Conservation (phyloP, 306 rosid species). For the Medicago ruthenica region DNA sequence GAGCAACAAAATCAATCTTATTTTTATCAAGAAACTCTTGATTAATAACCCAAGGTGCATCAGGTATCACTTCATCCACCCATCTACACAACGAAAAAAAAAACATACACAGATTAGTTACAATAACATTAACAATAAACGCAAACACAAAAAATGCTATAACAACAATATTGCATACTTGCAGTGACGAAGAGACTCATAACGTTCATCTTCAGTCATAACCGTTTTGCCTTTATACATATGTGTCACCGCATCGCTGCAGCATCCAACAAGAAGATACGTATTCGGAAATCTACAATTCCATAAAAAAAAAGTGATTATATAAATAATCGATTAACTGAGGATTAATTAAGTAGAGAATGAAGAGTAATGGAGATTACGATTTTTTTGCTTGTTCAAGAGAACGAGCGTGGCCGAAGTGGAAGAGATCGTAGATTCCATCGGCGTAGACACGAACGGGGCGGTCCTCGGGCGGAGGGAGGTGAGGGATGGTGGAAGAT, state of each 20-base stretch:
- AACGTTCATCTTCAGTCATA: conserved; percentile 90
- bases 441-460: conserved; percentile 92
- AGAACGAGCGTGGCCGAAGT: conserved; percentile 96
- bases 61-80: conserved; percentile 92
- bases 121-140: neutral
- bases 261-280: conserved; percentile 87
- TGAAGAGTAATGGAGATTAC: conserved; percentile 40
- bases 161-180: neutral
- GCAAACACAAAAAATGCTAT: neutral
- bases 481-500: neutral
- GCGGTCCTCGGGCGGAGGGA: conserved; percentile 52
- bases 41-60: conserved; percentile 83
- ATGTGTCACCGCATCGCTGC: conserved; percentile 87
- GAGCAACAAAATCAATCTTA: conserved; percentile 81
- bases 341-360: neutral
- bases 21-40: conserved; percentile 82
- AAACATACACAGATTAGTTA: neutral
- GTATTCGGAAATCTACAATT: conserved; percentile 80
- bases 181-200: conserved; percentile 97
- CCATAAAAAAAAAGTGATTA: neutral
- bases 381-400: conserved; percentile 99
- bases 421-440: conserved; percentile 99
- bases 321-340: neutral
- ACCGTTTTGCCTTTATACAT: conserved; percentile 92
- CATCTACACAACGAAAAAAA: conserved; percentile 40